Percentiles rank a stretch among this genome's conserved stretches.
Evolutionary conservation across 1,284 basidiomycete species (phyloP).

Genomic region (Cutaneotrichosporon arboriforme): DNA sequence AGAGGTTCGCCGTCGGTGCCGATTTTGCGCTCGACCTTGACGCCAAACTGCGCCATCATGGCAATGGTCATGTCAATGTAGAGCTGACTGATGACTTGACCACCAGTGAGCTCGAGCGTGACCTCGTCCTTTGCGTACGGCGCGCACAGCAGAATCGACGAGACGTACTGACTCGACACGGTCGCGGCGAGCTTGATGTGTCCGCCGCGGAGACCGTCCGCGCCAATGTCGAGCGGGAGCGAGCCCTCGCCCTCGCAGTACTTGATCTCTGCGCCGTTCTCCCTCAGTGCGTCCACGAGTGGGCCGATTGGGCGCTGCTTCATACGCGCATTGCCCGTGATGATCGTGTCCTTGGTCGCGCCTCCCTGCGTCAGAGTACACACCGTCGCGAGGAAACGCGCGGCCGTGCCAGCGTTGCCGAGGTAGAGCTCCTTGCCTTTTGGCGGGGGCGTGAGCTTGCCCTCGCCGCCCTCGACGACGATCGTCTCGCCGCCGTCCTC

Average conservation of each 20-base stretch:
- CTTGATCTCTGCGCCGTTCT: conserved; percentile 72
- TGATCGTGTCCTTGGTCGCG: conserved; percentile 56
- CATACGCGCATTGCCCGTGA: conserved; percentile 98
- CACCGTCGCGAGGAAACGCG: conserved; percentile 94
- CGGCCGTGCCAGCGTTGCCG: conserved; percentile 95
- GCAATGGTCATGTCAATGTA: conserved; percentile 99
- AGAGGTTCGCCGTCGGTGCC: conserved; percentile 62
- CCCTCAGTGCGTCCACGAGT: conserved; percentile 82
- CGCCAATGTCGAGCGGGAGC: conserved; percentile 79
- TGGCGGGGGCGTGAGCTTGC: conserved; percentile 69
- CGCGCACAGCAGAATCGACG: conserved; percentile 90
- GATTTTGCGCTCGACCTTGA: conserved; percentile 66
- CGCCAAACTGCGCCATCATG: conserved; percentile 95
- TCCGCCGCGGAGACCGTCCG: conserved; percentile 78
- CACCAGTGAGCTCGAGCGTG: conserved; percentile 82
- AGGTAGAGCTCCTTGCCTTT: conserved; percentile 86
- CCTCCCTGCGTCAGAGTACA: conserved; percentile 68
- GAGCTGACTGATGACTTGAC: conserved; percentile 93
- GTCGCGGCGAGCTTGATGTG: conserved; percentile 83
- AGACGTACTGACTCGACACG: conserved; percentile 97
- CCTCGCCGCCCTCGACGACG: conserved; percentile 81
- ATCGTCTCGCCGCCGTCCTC: conserved; percentile 91
- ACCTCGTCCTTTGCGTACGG: conserved; percentile 82
- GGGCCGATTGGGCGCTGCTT: conserved; percentile 93
- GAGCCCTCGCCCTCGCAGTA: conserved; percentile 78